Base-by-base conservation (phyloP, 441 rosid genomes). In the Capsella rubella region DNA sequence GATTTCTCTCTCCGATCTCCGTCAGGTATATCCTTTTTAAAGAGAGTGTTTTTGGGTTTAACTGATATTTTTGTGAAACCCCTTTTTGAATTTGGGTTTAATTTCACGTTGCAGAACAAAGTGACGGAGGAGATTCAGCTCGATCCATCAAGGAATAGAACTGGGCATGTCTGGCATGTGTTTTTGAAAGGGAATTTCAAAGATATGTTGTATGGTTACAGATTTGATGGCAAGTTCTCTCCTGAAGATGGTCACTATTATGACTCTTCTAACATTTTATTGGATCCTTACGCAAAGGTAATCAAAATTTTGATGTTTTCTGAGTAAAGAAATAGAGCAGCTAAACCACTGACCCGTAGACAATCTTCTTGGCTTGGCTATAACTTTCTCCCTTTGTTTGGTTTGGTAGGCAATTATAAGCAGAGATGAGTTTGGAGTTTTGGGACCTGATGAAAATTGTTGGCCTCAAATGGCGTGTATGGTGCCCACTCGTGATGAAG, bases 381-480 rank as follows among this genome's bases (percentile, higher is more conserved):
- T 46, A 40, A 16, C 54, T 53, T 13, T 55, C 47, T 51, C 37
- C 29, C 6, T 32, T 74, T 80, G 39, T 32, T 74, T 80, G 39
- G 50, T 69, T 65, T 82, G 64, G 85, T 68, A 74, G 99, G 95
- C 93, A 68, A 85, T 92, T 67, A 65, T 94, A 79, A 87, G 97
- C 81, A 90, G 97, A 84, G 95, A 85, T 52, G 87, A 89, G 71
- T 94, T 87, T 76, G 97, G 97, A 27, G 85, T 83, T 74, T 69
- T 87, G 72, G 97, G 90, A 57, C 82, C 80, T 69, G 94, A 75
- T 54, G 90, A 80, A 37, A 84, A 82, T 69, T 85, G 87, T 81
- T 94, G 99, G 99, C 94, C 97, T 28, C 97, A 88, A 85, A 90
- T 94, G 99, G 97, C 91, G 45, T 81, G 97, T 77, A 89, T 81